Base-by-base conservation (phyloP, 495 filamentous ascomycete genomes). In the Penicillium soppii region DNA sequence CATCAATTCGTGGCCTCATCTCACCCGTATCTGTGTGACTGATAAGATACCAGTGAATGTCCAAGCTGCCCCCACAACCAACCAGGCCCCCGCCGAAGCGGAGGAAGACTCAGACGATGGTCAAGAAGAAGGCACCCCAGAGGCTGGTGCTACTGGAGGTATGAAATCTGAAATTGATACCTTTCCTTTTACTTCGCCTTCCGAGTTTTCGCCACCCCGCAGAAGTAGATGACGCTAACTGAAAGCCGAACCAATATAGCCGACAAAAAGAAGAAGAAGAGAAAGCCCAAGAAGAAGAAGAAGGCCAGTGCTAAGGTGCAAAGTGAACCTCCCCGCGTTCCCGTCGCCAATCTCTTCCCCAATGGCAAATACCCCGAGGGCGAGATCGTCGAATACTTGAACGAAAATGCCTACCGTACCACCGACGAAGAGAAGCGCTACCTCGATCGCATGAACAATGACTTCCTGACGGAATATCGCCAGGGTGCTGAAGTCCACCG, bases 381-480 rank as follows among this genome's bases (percentile, higher is more conserved):
- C 50, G 82, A 95, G 69, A 88, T 92, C 66, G 83, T 85, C 60
- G 89, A 92, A 54, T 83, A 83, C 66, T 67, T 75, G 53, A 78
- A 90, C 59, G 89, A 92, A 52, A 95, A 94, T 65, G 66, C 79
- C 37, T 88, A 85, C 63, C 88, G 91, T 45, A 94, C 86, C 21
- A 95, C 91, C 22, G 82, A 78, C 64, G 90, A 94, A 70, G 91
- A 96, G 75, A 89, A 92, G 72, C 83, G 90, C 46, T 88, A 94
- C 59, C 74, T 94, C 26, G 87, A 91, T 63, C 86, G 86, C 59
- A 80, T 91, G 72, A 85, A 92, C 71, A 87, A 81, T 62, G 88
- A 92, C 46, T 95, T 92, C 72, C 68, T 95, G 45, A 81, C 77
- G 29, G 91, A 96, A 61, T 95, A 95, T 63, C 87, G 91, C 56